These are phyloP conservation scores for Populus hybrid DNA, from an alignment of 441 rosid species.

Conservation along the genomic window DNA sequence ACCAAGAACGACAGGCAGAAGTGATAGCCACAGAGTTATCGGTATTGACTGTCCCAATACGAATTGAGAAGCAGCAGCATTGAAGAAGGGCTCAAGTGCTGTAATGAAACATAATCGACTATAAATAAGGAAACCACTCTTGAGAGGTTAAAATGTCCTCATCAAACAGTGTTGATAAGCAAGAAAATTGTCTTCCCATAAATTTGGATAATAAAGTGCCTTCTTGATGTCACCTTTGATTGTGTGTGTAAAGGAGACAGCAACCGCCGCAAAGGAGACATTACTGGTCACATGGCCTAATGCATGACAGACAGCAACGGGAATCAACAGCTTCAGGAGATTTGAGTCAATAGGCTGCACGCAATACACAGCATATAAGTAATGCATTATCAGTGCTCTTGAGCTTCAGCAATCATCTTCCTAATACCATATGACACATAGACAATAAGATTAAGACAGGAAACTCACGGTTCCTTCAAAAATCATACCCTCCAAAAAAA, in stretches of 20 bases:
- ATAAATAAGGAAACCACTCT: neutral
- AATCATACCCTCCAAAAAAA: neutral
- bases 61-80: constrained; percentile 91
- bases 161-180: neutral
- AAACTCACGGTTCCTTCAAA: too few relatives aligned
- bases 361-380: constrained; percentile 10
- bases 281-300: constrained; percentile 90
- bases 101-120: constrained; percentile 24
- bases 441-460: too few relatives aligned
- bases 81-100: constrained; percentile 99
- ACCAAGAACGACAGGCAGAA: constrained; percentile 93
- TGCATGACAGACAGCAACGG: constrained; percentile 90
- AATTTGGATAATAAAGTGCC: neutral
- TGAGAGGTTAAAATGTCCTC: neutral
- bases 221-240: constrained; percentile 54
- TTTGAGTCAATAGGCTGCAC: constrained; percentile 77
- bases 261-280: constrained; percentile 92
- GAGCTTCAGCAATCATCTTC: neutral
- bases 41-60: constrained; percentile 83
- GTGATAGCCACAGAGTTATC: constrained; percentile 74
- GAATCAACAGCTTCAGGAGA: constrained; percentile 72
- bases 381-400: neutral
- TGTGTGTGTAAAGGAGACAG: constrained; percentile 95
- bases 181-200: neutral
- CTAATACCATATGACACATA: neutral